Percentiles rank a stretch among this genome's conserved stretches.
These are phyloP conservation scores for Esteya vermicola DNA, from an alignment of 2,329 filamentous ascomycete genomes.

Conservation along the genomic window DNA sequence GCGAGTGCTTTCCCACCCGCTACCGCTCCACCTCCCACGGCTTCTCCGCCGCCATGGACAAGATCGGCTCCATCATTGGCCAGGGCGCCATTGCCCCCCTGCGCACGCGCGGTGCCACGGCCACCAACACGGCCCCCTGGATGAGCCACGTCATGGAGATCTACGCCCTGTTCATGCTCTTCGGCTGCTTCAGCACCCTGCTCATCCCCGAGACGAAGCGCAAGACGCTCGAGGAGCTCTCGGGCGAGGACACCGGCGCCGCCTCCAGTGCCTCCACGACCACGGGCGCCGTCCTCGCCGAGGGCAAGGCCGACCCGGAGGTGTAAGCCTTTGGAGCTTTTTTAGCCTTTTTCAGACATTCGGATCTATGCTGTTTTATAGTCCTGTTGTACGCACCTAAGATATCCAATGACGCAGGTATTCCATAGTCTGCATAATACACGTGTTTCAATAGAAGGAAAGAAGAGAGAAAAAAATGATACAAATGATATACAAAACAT, in stretches of 20 bases:
- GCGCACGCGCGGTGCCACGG: constrained; percentile 28
- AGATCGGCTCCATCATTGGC: constrained; percentile 42
- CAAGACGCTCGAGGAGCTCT: constrained; percentile 55
- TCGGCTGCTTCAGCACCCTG: constrained; percentile 53
- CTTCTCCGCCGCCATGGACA: constrained; percentile 39
- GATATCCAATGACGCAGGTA: too few species aligned
- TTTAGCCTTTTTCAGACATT: neutral
- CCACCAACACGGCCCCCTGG: constrained; percentile 39
- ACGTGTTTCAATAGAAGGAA: too few species aligned
- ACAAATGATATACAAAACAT: too few species aligned
- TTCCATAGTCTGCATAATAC: too few species aligned
- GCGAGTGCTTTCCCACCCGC: constrained; percentile 41
- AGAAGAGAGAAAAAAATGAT: neutral
- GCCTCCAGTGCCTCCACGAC: constrained; percentile 2
- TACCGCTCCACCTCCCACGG: constrained; percentile 44
- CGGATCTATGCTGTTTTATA: neutral
- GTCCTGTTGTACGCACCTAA: too few species aligned
- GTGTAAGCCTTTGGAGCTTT: neutral
- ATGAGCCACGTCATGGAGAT: constrained; percentile 68
- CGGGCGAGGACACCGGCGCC: constrained; percentile 13
- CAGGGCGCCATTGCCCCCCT: constrained; percentile 43
- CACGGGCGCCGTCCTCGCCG: constrained; percentile 2
- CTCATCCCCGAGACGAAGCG: constrained; percentile 63
- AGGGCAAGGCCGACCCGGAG: constrained; percentile 5
- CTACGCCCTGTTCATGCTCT: constrained; percentile 62